phyloP scores from a whole-genome alignment of 2,329 filamentous ascomycete genomes.

The Colletotrichum destructivum region DNA sequence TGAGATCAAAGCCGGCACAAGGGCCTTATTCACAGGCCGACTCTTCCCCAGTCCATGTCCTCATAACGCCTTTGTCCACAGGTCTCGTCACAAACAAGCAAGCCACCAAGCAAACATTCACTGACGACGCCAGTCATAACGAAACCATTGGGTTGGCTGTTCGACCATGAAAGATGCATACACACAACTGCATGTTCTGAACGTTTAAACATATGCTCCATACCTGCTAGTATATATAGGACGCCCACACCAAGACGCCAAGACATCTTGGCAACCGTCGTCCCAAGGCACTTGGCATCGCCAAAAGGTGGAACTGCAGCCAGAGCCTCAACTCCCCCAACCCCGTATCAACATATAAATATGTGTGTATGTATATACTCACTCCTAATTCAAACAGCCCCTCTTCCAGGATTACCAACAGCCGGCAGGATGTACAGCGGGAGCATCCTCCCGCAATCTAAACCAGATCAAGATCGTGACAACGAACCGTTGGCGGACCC shows the following conservation, averaged over 20 bases:
- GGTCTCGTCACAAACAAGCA: not conserved
- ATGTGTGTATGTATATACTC: not conserved
- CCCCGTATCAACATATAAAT: slow-evolving; percentile 2
- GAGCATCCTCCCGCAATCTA: slow-evolving; percentile 27
- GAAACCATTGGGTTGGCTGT: no score
- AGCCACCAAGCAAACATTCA: not conserved
- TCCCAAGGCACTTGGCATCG: slow-evolving; percentile 29
- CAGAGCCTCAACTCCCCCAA: slow-evolving; percentile 37
- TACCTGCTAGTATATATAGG: not conserved
- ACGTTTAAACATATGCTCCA: no score
- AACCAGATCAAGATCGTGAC: not conserved
- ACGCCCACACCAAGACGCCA: slow-evolving; percentile 30
- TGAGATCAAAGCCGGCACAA: not conserved
- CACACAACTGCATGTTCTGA: no score
- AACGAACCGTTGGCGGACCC: not conserved
- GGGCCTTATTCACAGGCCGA: not conserved
- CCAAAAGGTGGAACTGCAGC: slow-evolving; percentile 16
- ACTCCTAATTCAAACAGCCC: not conserved
- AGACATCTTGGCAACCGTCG: slow-evolving; percentile 27
- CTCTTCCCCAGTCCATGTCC: not conserved
- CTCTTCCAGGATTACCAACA: not conserved
- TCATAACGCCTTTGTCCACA: not conserved
- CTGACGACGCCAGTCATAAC: not conserved
- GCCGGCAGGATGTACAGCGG: not conserved
- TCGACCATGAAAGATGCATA: no score